Percentiles rank a stretch among this genome's conserved stretches.
Evolutionary conservation across 106 monocot genomes (phyloP).

Genomic region (Hemerocallis citrina): DNA sequence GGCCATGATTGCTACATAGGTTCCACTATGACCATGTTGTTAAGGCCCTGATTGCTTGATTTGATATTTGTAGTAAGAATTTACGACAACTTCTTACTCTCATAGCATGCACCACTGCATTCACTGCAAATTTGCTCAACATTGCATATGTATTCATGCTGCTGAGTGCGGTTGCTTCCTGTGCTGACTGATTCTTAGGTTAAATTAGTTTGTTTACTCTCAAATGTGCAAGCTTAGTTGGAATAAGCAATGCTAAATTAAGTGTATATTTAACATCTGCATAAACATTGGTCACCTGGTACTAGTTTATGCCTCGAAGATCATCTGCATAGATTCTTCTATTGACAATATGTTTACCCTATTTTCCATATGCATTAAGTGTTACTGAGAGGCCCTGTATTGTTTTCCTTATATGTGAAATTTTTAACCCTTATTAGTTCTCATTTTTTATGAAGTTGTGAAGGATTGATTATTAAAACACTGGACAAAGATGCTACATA

Average conservation of each 20-base stretch:
- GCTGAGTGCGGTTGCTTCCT: not conserved
- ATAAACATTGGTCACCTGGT: not conserved
- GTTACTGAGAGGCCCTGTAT: not conserved
- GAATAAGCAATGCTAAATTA: not conserved
- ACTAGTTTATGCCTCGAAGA: not conserved
- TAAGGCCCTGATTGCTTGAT: no score
- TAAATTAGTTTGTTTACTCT: not conserved
- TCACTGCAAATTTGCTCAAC: not conserved
- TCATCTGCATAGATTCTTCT: not conserved
- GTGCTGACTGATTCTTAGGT: not conserved
- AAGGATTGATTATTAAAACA: slow-evolving; percentile 98
- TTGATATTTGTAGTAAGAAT: not conserved
- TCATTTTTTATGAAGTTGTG: slow-evolving; percentile 54
- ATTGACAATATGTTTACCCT: not conserved
- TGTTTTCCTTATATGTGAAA: not conserved
- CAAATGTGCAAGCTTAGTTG: not conserved
- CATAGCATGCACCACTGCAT: not conserved
- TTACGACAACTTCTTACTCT: not conserved
- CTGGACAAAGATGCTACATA: slow-evolving; percentile 95
- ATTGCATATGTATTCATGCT: not conserved
- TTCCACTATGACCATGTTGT: no score
- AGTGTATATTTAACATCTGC: not conserved
- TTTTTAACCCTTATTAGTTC: not conserved
- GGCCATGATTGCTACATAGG: not conserved
- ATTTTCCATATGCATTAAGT: not conserved